Evolutionary conservation across 257 asterid species (phyloP), one percentile per base, ranked within the genome.

Genomic region (Galeopsis tetrahit): DNA sequence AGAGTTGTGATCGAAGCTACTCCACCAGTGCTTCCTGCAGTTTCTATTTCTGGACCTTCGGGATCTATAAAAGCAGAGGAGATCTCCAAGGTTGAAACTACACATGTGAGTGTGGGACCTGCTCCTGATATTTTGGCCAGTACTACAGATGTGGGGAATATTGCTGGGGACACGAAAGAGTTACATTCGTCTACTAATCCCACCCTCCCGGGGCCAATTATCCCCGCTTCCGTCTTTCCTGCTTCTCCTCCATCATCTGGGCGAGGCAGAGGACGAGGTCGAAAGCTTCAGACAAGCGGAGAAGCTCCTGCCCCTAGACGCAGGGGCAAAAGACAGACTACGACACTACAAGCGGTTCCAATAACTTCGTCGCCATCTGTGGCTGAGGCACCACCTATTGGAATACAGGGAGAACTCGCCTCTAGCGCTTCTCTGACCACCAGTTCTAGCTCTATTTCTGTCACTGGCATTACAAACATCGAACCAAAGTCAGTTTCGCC

Each of bases 201-300:
- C 10, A 82, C 66, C 71, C 10, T 82, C 28, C 28, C 28, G 28
- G 88, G 64, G 66, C 70, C 91, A 71, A 42, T 79, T 65, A 58
- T 85, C 76, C 73, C 78, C 14, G 77, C 88, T 55, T 28, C 85
- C 31, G 78, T 66, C 21, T 36, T 72, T 69, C 84, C 86, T 82
- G 67, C 83, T 75, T 38, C 89, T 63, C 82, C 87, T 61, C 68
- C 88, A 38, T 49, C 87, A 55, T 75, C 87, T 60, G 93, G 80
- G 69, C 88, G 86, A 78, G 96, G 96, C 59, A 78, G 96, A 78
- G 96, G 96, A 56, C 76, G 91, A 75, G 96, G 96, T 40, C 86
- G 93, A 48, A 89, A 86, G 70, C 58, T 85, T 74, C 87, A 79
- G 69, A 70, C 75, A 71, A 88, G 77, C 10, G 95, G 87, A 79